These are phyloP conservation scores for Fagus sylvatica DNA, from an alignment of 306 rosid species.

Conservation along the genomic window DNA sequence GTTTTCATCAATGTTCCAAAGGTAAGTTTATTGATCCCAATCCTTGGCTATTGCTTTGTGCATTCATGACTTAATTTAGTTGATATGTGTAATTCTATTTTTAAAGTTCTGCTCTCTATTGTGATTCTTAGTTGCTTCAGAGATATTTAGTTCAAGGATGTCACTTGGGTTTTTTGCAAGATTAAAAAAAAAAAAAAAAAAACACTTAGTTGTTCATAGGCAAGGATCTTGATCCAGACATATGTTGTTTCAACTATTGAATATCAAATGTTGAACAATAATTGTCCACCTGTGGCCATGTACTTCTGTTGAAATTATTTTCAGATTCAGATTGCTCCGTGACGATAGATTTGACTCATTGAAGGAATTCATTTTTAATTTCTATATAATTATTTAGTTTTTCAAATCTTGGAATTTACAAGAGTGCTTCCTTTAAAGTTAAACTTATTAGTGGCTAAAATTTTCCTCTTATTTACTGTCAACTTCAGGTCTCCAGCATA, in stretches of 20 bases:
- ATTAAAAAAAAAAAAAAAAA: background rate
- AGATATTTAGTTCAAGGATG: background rate
- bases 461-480: background rate
- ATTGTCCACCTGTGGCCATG: background rate
- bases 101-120: background rate
- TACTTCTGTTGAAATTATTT: background rate
- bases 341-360: background rate
- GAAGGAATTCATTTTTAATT: background rate
- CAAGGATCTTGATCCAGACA: background rate
- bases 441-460: background rate
- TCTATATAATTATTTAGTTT: background rate
- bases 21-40: conserved; percentile 45
- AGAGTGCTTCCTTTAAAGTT: background rate
- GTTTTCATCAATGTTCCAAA: conserved; percentile 97
- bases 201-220: background rate
- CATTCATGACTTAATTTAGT: conserved; percentile 18
- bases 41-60: background rate
- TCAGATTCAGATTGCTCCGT: background rate
- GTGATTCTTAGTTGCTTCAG: background rate
- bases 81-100: background rate
- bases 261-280: background rate
- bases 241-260: background rate
- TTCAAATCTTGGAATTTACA: background rate
- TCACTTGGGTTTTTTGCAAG: background rate
- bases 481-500: background rate